Evolutionary conservation across 2,329 filamentous ascomycete species (phyloP).

Genomic region (Aureobasidium zeae): DNA sequence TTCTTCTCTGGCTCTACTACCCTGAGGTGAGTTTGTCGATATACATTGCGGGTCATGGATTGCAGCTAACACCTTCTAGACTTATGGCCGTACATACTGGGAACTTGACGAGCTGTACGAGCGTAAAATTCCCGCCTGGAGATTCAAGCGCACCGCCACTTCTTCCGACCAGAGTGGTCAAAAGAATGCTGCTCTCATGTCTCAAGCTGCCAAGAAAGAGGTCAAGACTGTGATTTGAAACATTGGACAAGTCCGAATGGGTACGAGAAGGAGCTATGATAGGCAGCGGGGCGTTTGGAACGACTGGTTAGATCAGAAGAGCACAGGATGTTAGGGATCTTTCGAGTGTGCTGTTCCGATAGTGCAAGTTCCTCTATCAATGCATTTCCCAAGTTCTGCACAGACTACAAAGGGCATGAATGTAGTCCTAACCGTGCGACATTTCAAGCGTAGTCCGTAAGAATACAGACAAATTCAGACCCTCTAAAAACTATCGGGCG

Average conservation of each 20-base stretch:
- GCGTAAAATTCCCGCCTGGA: slow-evolving; percentile 19
- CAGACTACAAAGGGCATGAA: too few species aligned
- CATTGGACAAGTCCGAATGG: too few species aligned
- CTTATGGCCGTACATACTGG: slow-evolving; percentile 20
- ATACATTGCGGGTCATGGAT: not conserved
- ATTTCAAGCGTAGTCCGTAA: too few species aligned
- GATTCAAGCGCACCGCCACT: slow-evolving; percentile 16
- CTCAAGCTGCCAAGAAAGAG: slow-evolving; percentile 1
- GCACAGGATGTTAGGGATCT: too few species aligned
- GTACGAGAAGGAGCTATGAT: not conserved
- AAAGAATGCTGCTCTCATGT: slow-evolving; percentile 7
- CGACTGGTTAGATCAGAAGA: too few species aligned
- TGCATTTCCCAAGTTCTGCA: too few species aligned
- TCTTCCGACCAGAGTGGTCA: slow-evolving; percentile 3
- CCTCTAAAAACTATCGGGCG: too few species aligned
- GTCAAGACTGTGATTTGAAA: not conserved
- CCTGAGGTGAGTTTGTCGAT: slow-evolving; percentile 14
- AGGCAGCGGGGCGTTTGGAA: too few species aligned
- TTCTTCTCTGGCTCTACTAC: slow-evolving; percentile 18
- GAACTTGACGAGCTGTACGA: slow-evolving; percentile 20
- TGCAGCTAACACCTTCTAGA: slow-evolving; percentile 7
- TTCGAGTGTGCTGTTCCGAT: too few species aligned
- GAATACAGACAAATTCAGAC: too few species aligned
- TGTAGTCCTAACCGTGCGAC: too few species aligned
- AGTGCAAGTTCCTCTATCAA: too few species aligned